Evolutionary conservation across 179 eudicot species (phyloP).

Genomic region (Actinidia arguta): DNA sequence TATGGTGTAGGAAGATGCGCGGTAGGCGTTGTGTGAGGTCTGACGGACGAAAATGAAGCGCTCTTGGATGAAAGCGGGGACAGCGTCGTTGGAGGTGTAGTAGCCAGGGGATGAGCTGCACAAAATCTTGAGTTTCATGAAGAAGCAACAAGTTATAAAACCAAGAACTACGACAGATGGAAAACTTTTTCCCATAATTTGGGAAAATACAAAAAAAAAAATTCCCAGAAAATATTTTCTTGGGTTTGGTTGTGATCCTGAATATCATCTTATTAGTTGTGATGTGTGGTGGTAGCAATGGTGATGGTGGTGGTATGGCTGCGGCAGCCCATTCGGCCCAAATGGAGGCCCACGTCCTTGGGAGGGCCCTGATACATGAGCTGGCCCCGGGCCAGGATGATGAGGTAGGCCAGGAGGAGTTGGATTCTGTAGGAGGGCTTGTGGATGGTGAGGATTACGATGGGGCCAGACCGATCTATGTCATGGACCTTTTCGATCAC

Average conservation of each 20-base stretch:
- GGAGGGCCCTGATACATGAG: constrained; percentile 59
- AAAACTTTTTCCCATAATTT: too few species aligned
- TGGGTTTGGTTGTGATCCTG: too few species aligned
- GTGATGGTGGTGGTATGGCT: constrained; percentile 28
- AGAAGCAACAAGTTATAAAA: too few species aligned
- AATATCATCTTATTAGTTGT: too few species aligned
- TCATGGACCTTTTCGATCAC: constrained; percentile 56
- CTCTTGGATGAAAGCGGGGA: constrained; percentile 60
- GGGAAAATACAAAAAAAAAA: too few species aligned
- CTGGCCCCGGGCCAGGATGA: constrained; percentile 52
- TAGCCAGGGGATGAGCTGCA: constrained; percentile 49
- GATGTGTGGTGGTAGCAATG: too few species aligned
- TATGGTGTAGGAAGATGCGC: constrained; percentile 59
- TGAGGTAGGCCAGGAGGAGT: constrained; percentile 45
- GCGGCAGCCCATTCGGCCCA: constrained; percentile 38
- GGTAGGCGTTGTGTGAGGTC: constrained; percentile 54
- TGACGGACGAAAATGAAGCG: constrained; percentile 50
- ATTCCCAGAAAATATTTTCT: too few species aligned
- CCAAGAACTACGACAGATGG: too few species aligned
- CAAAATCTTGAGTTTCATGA: constrained; percentile 5
- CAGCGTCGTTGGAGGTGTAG: constrained; percentile 51
- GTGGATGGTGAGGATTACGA: constrained; percentile 56
- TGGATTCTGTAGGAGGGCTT: constrained; percentile 53
- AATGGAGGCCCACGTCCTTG: constrained; percentile 41
- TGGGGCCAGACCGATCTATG: constrained; percentile 49